phyloP scores from a whole-genome alignment of 257 asterid genomes.

The Datura wrightii region DNA sequence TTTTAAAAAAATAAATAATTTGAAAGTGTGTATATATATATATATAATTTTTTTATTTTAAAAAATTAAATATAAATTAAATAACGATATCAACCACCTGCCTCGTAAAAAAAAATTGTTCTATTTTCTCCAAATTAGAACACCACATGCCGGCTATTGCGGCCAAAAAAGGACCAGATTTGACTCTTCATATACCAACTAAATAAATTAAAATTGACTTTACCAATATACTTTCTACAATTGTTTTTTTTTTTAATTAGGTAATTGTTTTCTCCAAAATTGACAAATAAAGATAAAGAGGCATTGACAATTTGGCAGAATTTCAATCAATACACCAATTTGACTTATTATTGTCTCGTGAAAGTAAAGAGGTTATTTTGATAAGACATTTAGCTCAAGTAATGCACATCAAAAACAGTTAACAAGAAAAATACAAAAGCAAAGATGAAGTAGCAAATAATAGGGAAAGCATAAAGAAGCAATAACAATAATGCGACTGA shows the following conservation, averaged over 20 bases:
- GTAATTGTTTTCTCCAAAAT: not conserved
- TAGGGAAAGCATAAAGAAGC: too few relatives aligned
- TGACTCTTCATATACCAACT: not conserved
- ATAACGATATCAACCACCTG: fast-evolving
- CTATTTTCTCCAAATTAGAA: not conserved
- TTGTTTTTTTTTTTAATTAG: not conserved
- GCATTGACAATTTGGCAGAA: not conserved
- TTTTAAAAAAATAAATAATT: too few relatives aligned
- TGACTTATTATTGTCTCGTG: not conserved
- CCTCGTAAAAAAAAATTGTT: too few relatives aligned
- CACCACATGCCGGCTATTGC: not conserved
- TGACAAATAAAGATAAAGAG: not conserved
- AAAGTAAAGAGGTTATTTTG: too few relatives aligned
- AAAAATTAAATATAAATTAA: too few relatives aligned
- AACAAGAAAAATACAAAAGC: too few relatives aligned
- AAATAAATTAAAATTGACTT: not conserved
- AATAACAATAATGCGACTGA: too few relatives aligned
- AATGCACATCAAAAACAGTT: too few relatives aligned
- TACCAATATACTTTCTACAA: not conserved
- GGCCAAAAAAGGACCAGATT: not conserved
- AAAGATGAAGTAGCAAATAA: too few relatives aligned
- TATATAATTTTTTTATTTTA: too few relatives aligned
- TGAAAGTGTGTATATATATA: too few relatives aligned
- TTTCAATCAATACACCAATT: not conserved
- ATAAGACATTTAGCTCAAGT: too few relatives aligned